phyloP scores from a whole-genome alignment of 2,329 filamentous ascomycete genomes.

The Phoma sp. region DNA sequence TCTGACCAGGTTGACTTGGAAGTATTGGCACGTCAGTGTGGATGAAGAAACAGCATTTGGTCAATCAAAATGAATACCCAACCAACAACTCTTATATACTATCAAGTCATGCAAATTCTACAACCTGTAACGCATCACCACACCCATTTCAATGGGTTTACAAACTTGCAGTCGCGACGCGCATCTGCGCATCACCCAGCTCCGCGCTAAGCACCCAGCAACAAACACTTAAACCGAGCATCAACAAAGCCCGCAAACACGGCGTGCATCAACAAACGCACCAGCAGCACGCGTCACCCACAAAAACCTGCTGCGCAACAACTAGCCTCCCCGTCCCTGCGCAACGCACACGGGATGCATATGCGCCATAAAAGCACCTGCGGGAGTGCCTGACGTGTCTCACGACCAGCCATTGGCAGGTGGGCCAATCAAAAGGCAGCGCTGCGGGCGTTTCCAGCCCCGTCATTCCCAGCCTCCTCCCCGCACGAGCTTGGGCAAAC shows the following conservation, averaged over 20 bases:
- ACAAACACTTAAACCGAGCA: not conserved
- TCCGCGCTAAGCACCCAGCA: conserved; percentile 1
- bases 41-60: too few relatives aligned
- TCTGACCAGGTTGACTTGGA: too few relatives aligned
- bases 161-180: not conserved
- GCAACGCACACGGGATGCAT: not conserved
- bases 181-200: not conserved
- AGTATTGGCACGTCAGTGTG: too few relatives aligned
- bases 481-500: conserved; percentile 3
- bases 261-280: not conserved
- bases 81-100: too few relatives aligned
- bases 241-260: not conserved
- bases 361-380: too few relatives aligned
- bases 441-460: not conserved
- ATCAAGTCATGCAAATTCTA: too few relatives aligned
- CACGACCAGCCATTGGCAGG: not conserved
- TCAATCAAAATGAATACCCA: too few relatives aligned
- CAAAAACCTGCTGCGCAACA: not conserved
- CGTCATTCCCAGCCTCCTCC: conserved; percentile 7
- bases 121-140: too few relatives aligned
- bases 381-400: conserved; percentile 10
- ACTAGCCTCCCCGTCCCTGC: not conserved
- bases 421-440: not conserved
- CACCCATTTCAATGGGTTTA: too few relatives aligned
- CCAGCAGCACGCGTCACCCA: not conserved